Conservation (phyloP, 306 rosid genomes). For the Dryas drummondii region DNA sequence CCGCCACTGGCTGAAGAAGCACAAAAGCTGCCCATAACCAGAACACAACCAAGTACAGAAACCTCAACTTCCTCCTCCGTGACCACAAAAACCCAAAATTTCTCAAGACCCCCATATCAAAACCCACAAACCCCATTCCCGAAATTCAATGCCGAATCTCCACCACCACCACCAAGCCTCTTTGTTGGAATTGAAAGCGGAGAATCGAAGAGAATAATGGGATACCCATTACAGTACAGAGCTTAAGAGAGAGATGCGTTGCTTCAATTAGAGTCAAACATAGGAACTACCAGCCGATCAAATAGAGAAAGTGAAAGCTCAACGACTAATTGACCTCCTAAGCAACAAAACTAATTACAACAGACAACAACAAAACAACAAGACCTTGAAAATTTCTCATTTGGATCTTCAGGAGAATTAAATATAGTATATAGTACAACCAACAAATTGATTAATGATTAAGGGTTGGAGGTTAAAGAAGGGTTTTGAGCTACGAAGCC, state of each 20-base stretch:
- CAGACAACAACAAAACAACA: background rate
- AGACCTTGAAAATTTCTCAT: background rate
- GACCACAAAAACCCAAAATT: constrained; percentile 37
- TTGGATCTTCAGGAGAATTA: no score
- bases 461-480: background rate
- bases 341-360: constrained; percentile 28
- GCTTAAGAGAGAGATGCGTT: constrained; percentile 46
- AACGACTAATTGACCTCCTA: constrained; percentile 66
- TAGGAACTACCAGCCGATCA: constrained; percentile 52
- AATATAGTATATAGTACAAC: background rate
- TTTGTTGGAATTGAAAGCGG: constrained; percentile 29
- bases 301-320: constrained; percentile 69
- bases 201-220: constrained; percentile 29
- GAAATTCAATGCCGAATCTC: constrained; percentile 44
- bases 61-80: constrained; percentile 38
- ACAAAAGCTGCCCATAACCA: constrained; percentile 44
- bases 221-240: constrained; percentile 48
- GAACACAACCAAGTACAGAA: constrained; percentile 35
- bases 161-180: constrained; percentile 30
- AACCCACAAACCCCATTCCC: constrained; percentile 36
- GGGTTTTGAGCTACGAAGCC: constrained; percentile 1
- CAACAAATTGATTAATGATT: background rate
- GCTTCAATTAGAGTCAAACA: constrained; percentile 80
- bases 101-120: constrained; percentile 44
- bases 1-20: constrained; percentile 57